A percentile compares a stretch with the other conserved stretches of the same genome.
Conservation (phyloP, 2,329 filamentous ascomycete species). For the Cryphonectria naterciae region DNA sequence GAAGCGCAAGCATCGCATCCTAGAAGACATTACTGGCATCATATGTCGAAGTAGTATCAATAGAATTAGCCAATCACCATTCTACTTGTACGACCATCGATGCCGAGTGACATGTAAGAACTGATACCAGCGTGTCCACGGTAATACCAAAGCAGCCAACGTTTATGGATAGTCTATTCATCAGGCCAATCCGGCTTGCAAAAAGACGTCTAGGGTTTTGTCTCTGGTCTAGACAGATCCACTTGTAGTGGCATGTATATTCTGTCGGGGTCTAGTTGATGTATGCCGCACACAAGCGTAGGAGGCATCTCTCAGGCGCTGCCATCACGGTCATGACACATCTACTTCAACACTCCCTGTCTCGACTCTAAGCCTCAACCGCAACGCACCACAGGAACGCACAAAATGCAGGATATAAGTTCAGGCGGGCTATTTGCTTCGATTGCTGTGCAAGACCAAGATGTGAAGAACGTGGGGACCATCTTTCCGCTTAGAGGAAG, state of each 20-base stretch:
- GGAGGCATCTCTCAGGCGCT: conserved; percentile 19
- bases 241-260: conserved; percentile 8
- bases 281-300: conserved; percentile 25
- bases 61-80: not conserved
- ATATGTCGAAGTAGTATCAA: not conserved
- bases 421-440: not conserved
- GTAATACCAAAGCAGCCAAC: not conserved
- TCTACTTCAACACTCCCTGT: conserved; percentile 24
- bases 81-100: not conserved
- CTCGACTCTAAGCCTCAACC: conserved; percentile 24
- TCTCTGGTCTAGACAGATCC: conserved; percentile 24
- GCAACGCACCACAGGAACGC: conserved; percentile 18
- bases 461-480: conserved; percentile 7
- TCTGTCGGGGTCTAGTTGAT: conserved; percentile 19
- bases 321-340: conserved; percentile 21
- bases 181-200: conserved; percentile 12
- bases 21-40: not conserved
- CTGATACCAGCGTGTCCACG: not conserved
- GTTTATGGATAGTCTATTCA: conserved; percentile 6
- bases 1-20: not conserved
- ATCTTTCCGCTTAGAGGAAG: conserved; percentile 74
- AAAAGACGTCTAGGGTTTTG: conserved; percentile 26
- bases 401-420: not conserved
- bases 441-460: conserved; percentile 6
- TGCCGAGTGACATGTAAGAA: not conserved